These are phyloP conservation scores for Nakazawaea ambrosiae DNA, from an alignment of 805 yeast species.

Conservation along the genomic window DNA sequence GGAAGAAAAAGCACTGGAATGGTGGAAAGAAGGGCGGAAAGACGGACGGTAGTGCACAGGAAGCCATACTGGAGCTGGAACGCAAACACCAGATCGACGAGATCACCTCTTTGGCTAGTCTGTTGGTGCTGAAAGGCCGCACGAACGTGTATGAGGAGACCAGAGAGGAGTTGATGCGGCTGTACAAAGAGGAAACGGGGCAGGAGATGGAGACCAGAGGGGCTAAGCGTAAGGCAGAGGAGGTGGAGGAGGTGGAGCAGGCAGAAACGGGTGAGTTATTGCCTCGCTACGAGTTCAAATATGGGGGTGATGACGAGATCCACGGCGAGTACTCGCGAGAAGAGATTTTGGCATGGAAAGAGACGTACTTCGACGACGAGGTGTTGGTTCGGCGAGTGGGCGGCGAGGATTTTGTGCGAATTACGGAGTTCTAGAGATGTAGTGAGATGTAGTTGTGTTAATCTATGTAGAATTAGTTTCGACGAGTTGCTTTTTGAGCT, in stretches of 20 bases:
- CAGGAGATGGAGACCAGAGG: slow-evolving; percentile 17
- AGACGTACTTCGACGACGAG: slow-evolving; percentile 37
- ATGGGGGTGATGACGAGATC: slow-evolving; percentile 28
- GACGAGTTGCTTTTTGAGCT: too few species aligned
- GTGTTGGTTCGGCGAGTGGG: slow-evolving; percentile 34
- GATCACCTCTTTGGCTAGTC: slow-evolving; percentile 44
- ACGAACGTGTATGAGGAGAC: slow-evolving; percentile 43
- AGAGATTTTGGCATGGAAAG: slow-evolving; percentile 52
- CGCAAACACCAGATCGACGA: slow-evolving; percentile 23
- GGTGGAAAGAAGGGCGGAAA: slow-evolving; percentile 7
- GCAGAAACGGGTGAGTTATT: slow-evolving; percentile 17
- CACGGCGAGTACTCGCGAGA: slow-evolving; percentile 43
- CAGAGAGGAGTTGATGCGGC: slow-evolving; percentile 48
- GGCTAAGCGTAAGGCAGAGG: slow-evolving; percentile 19
- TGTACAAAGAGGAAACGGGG: slow-evolving; percentile 37
- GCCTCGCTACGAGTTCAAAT: slow-evolving; percentile 46
- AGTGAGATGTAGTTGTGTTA: too few species aligned
- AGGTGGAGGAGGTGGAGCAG: slow-evolving; percentile 18
- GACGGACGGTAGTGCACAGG: not conserved
- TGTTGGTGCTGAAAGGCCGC: slow-evolving; percentile 34
- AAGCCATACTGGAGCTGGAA: slow-evolving; percentile 12
- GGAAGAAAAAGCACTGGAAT: slow-evolving; percentile 13
- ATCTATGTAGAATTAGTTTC: too few species aligned
- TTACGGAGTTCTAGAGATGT: slow-evolving; percentile 20
- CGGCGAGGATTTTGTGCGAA: slow-evolving; percentile 16